A percentile compares a stretch with the other conserved stretches of the same genome.
Conservation (phyloP, 106 monocot genomes). For the Dioscorea alata region DNA sequence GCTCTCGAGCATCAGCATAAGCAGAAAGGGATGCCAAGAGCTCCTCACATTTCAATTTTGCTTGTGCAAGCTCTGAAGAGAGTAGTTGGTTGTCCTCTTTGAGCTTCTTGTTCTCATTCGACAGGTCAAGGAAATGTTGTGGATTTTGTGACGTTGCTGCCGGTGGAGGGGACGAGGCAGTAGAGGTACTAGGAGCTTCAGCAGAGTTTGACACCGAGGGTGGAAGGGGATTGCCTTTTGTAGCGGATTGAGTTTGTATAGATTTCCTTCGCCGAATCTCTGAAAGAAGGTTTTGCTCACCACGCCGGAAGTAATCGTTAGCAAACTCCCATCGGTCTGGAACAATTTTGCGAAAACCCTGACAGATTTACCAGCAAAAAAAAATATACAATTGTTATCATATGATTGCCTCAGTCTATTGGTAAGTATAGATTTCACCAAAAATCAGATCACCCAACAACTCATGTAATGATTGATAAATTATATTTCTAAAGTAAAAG, state of each 20-base stretch:
- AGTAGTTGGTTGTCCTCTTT: slow-evolving; percentile 51
- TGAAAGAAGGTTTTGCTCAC: slow-evolving; percentile 53
- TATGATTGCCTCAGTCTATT: too few species aligned
- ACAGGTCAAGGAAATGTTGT: slow-evolving; percentile 19
- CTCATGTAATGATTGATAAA: too few species aligned
- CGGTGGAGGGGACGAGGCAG: slow-evolving; percentile 29
- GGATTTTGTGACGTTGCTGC: slow-evolving; percentile 6
- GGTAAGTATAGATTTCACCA: too few species aligned
- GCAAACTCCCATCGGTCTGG: slow-evolving; percentile 88
- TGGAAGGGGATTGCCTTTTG: not conserved
- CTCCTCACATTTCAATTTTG: slow-evolving; percentile 43
- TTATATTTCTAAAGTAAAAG: too few species aligned
- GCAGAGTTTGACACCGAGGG: slow-evolving; percentile 1
- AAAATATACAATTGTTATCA: not conserved
- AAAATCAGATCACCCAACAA: too few species aligned
- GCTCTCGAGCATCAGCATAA: slow-evolving; percentile 21
- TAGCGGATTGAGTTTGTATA: not conserved
- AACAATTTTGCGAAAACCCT: slow-evolving; percentile 85
- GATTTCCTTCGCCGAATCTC: slow-evolving; percentile 56
- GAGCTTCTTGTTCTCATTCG: slow-evolving; percentile 58
- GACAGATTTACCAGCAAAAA: not conserved
- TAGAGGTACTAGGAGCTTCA: slow-evolving; percentile 26
- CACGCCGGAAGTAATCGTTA: slow-evolving; percentile 69
- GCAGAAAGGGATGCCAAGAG: slow-evolving; percentile 44
- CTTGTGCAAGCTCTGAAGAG: slow-evolving; percentile 34